A percentile compares a stretch with the other conserved stretches of the same genome.
Evolutionary conservation across 2,329 filamentous ascomycete species (phyloP).

Genomic region (Alternaria ventricosa): DNA sequence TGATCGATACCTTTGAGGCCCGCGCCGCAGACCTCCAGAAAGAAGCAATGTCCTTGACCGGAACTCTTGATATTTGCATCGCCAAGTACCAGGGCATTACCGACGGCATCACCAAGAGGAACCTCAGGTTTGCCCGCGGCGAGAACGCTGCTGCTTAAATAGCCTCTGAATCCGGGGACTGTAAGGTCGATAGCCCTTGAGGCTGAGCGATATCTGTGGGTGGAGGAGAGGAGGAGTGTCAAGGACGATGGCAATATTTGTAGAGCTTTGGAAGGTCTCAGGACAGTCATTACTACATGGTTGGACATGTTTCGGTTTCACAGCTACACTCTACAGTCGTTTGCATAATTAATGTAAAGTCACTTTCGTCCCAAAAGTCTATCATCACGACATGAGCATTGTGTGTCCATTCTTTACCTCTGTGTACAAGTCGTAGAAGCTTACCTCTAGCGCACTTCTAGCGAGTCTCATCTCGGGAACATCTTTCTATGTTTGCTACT

Average conservation of each 20-base stretch:
- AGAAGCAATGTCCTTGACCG: neutral
- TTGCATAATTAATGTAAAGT: neutral
- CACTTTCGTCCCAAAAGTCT: neutral
- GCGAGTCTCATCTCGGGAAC: neutral
- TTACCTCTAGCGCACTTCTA: neutral
- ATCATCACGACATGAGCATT: neutral
- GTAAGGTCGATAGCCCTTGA: neutral
- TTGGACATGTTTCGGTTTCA: neutral
- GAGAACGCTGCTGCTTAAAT: neutral
- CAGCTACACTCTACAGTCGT: neutral
- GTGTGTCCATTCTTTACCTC: neutral
- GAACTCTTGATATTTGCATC: neutral
- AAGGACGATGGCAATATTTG: neutral
- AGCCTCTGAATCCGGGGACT: neutral
- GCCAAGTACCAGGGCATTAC: neutral
- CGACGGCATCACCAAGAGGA: neutral
- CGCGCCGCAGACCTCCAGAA: neutral
- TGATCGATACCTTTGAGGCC: neutral
- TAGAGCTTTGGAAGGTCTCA: neutral
- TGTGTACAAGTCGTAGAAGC: neutral
- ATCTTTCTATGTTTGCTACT: neutral
- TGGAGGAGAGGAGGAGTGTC: neutral
- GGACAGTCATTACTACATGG: neutral
- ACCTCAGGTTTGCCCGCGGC: neutral
- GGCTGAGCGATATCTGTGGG: neutral